Conservation (phyloP, 768 basidiomycete genomes). For the Postia placenta region DNA sequence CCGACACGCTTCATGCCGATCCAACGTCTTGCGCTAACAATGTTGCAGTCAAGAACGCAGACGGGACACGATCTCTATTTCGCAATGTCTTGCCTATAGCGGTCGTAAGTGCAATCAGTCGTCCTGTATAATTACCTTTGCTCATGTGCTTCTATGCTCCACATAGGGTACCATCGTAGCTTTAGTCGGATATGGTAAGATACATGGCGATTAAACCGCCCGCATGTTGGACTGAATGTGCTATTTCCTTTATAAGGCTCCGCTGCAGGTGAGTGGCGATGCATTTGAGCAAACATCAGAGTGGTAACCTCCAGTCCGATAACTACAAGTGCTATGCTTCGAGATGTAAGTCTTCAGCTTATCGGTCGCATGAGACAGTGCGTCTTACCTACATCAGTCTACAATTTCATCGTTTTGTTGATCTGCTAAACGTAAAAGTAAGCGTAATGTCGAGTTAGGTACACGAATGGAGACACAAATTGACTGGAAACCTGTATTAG, state of each 20-base stretch:
- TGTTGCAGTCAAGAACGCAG: neutral
- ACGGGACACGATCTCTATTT: neutral
- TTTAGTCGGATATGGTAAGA: conserved; percentile 6
- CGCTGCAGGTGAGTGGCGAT: no score
- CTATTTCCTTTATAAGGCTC: no score
- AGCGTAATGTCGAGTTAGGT: no score
- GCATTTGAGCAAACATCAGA: no score
- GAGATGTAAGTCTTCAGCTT: conserved; percentile 1
- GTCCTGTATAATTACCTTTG: neutral
- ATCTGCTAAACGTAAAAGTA: neutral
- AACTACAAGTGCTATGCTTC: neutral
- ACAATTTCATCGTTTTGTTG: neutral
- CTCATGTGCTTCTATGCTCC: neutral
- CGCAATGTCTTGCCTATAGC: neutral
- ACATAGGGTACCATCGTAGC: conserved; percentile 7
- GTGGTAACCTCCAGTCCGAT: no score
- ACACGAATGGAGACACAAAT: neutral
- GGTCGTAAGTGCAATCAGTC: neutral
- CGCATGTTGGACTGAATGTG: no score
- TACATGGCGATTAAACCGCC: no score
- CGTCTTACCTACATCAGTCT: neutral
- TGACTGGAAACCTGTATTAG: neutral
- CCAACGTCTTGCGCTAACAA: no score
- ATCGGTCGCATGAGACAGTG: neutral
- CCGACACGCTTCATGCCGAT: neutral